Evolutionary conservation across 2,329 filamentous ascomycete species (phyloP).

Genomic region (Penicillium verrucosum): DNA sequence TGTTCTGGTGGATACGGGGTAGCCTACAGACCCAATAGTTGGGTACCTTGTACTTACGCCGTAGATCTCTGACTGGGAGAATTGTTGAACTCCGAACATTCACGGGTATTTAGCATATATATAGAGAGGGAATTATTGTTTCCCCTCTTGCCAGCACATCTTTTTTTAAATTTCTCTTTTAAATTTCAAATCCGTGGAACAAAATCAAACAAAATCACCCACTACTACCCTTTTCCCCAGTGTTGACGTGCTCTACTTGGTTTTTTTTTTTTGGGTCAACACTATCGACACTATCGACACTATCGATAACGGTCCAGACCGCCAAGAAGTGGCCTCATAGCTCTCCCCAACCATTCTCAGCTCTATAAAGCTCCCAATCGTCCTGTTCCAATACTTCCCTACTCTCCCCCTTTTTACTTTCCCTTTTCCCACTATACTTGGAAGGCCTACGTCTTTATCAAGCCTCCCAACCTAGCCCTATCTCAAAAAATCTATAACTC

Average conservation of each 20-base stretch:
- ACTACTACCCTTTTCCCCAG: neutral
- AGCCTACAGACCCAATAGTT: slow-evolving; percentile 6
- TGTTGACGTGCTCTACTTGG: slow-evolving; percentile 9
- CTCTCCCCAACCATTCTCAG: slow-evolving; percentile 28
- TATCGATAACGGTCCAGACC: slow-evolving; percentile 23
- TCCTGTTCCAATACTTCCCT: slow-evolving; percentile 2
- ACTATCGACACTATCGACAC: slow-evolving; percentile 14
- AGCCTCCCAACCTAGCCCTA: neutral
- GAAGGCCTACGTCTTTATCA: neutral
- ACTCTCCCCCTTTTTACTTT: neutral
- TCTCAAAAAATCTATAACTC: neutral
- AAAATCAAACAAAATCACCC: neutral
- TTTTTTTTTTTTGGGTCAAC: neutral
- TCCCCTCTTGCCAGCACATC: neutral
- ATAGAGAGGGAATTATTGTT: neutral
- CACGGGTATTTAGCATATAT: neutral
- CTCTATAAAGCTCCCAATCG: slow-evolving; percentile 15
- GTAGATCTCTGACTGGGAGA: slow-evolving; percentile 10
- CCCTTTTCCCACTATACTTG: slow-evolving; percentile 3
- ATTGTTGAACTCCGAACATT: slow-evolving; percentile 2
- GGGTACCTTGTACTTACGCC: slow-evolving; percentile 13
- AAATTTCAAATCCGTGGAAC: neutral
- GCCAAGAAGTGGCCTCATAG: slow-evolving; percentile 24
- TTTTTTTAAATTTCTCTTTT: too few relatives aligned
- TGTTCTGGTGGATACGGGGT: slow-evolving; percentile 23